Percentiles rank a stretch among this genome's conserved stretches.
Evolutionary conservation across 345 rosid genomes (phyloP).

Genomic region (Lenwebbia sp.): DNA sequence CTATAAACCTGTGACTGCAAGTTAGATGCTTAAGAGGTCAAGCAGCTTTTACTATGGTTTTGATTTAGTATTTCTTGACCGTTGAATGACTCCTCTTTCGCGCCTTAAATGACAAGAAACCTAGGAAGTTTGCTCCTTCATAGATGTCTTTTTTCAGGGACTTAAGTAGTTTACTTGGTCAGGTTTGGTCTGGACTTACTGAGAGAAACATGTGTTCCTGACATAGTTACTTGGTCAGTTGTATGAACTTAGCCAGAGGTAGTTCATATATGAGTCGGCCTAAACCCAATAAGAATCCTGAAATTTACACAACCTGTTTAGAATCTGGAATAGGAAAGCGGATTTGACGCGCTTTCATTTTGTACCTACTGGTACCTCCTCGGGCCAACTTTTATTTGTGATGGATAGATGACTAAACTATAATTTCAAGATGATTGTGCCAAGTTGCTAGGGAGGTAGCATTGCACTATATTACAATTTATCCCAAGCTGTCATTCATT

Average conservation of each 20-base stretch:
- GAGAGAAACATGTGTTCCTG: background rate
- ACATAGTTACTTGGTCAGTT: background rate
- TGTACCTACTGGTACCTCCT: background rate
- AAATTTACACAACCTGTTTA: background rate
- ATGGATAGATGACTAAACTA: background rate
- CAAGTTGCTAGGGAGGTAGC: background rate
- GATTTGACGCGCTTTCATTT: background rate
- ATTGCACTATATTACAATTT: background rate
- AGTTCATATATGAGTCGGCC: background rate
- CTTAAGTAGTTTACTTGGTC: background rate
- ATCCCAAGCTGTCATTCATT: background rate
- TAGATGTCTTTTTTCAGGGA: background rate
- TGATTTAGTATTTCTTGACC: background rate
- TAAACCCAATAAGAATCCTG: background rate
- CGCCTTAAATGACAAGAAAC: background rate
- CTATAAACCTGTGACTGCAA: background rate
- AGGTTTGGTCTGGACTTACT: background rate
- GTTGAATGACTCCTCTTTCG: background rate
- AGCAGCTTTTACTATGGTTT: background rate
- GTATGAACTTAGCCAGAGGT: background rate
- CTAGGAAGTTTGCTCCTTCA: background rate
- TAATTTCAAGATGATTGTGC: background rate
- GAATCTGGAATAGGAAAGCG: background rate
- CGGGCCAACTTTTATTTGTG: background rate
- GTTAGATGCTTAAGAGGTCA: background rate